Evolutionary conservation across 768 basidiomycete species (phyloP).

Genomic region (Pholiota conissans): DNA sequence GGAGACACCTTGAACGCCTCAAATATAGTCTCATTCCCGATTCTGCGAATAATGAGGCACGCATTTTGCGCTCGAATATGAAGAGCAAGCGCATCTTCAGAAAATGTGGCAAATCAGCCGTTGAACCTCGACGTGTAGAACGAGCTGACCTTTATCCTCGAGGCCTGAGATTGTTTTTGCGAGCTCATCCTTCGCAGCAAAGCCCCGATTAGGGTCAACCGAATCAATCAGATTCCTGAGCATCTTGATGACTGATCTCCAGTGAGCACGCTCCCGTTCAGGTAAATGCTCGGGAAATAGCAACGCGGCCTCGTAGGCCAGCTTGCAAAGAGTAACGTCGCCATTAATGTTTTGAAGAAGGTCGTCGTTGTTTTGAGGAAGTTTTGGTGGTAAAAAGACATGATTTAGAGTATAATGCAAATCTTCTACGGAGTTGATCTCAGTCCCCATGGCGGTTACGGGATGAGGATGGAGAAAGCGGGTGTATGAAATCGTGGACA

Average conservation of each 20-base stretch:
- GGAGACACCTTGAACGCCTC: slow-evolving; percentile 51
- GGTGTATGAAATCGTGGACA: too few relatives aligned
- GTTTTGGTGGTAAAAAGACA: slow-evolving; percentile 40
- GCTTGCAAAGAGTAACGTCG: slow-evolving; percentile 26
- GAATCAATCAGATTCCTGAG: slow-evolving; percentile 9
- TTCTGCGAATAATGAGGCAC: slow-evolving; percentile 38
- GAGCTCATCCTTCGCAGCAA: too few relatives aligned
- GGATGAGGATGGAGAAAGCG: neutral
- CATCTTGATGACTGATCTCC: slow-evolving; percentile 33
- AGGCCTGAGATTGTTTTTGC: slow-evolving; percentile 9
- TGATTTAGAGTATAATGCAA: slow-evolving; percentile 35
- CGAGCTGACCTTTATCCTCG: slow-evolving; percentile 14
- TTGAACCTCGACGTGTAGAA: neutral
- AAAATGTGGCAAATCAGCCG: slow-evolving; percentile 12
- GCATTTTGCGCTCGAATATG: slow-evolving; percentile 49
- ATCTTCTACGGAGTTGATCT: slow-evolving; percentile 2
- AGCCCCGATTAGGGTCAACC: too few relatives aligned
- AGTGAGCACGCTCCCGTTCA: slow-evolving; percentile 15
- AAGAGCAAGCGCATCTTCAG: slow-evolving; percentile 37
- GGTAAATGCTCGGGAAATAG: slow-evolving; percentile 17
- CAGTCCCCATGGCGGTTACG: slow-evolving; percentile 10
- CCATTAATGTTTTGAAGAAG: neutral
- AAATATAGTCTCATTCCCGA: slow-evolving; percentile 27
- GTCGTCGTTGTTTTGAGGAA: slow-evolving; percentile 38
- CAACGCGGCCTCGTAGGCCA: slow-evolving; percentile 17